Evolutionary conservation across 2,329 filamentous ascomycete genomes (phyloP).

Genomic region (Aspergillus brasiliensis): DNA sequence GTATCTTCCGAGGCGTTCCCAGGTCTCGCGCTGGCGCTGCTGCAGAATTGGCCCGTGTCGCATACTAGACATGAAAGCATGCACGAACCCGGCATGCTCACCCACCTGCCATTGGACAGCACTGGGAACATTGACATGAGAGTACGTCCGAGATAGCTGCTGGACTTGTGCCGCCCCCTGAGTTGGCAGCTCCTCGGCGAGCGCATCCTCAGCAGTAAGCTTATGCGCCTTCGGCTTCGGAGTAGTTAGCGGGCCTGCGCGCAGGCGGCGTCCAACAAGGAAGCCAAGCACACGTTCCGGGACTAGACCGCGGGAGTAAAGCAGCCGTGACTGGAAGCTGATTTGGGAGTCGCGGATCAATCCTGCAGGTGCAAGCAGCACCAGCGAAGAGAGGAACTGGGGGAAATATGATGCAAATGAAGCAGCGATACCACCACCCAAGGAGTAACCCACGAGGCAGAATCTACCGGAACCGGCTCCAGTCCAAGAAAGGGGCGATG

Average conservation of each 20-base stretch:
- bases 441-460: conserved; percentile 74
- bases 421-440: conserved; percentile 74
- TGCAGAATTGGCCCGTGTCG: conserved; percentile 69
- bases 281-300: conserved; percentile 59
- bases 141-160: conserved; percentile 55
- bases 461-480: conserved; percentile 56
- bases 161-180: conserved; percentile 43
- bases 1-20: conserved; percentile 58
- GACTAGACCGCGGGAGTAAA: conserved; percentile 64
- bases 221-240: conserved; percentile 35
- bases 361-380: conserved; percentile 78
- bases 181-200: conserved; percentile 44
- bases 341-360: conserved; percentile 69
- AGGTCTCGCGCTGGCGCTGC: conserved; percentile 58
- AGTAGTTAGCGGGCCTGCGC: conserved; percentile 43
- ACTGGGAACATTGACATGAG: conserved; percentile 59
- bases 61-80: conserved; percentile 71
- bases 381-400: conserved; percentile 66
- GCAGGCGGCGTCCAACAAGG: conserved; percentile 55
- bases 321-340: conserved; percentile 60
- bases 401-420: conserved; percentile 72
- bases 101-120: conserved; percentile 71
- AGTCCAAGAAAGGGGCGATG: conserved; percentile 70
- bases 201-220: conserved; percentile 44
- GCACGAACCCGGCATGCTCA: conserved; percentile 67